Evolutionary conservation across 2,329 filamentous ascomycete genomes (phyloP).

Genomic region (Hymenoscyphus fructigenus): DNA sequence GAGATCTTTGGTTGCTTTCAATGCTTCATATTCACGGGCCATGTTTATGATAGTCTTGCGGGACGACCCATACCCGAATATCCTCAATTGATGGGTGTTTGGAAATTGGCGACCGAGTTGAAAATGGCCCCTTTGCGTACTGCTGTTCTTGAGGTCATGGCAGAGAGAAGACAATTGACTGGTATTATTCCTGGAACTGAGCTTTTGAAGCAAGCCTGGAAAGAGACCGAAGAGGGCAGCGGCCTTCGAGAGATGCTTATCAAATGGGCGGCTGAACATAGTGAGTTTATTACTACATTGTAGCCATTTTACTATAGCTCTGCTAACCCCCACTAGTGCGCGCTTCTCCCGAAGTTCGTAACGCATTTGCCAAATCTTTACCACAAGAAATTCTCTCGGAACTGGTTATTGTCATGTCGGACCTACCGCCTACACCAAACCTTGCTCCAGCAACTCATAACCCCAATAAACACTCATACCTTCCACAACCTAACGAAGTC

Average conservation of each 20-base stretch:
- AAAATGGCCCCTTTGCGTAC: constrained; percentile 31
- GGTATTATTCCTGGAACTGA: constrained; percentile 57
- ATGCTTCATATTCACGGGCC: constrained; percentile 33
- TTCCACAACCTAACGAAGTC: constrained; percentile 49
- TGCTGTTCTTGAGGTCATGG: constrained; percentile 53
- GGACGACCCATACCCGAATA: constrained; percentile 30
- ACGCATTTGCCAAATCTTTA: constrained; percentile 59
- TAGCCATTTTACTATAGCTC: not conserved
- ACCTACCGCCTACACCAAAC: constrained; percentile 41
- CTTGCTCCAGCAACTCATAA: constrained; percentile 2
- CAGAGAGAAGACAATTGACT: constrained; percentile 52
- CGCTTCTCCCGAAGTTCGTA: constrained; percentile 50
- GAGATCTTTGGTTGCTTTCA: constrained; percentile 34
- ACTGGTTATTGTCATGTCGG: constrained; percentile 61
- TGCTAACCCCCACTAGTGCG: constrained; percentile 39
- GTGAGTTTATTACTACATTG: constrained; percentile 18
- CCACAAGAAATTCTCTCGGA: constrained; percentile 63
- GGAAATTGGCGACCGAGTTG: constrained; percentile 33
- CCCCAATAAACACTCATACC: constrained; percentile 32
- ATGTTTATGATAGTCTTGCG: constrained; percentile 29
- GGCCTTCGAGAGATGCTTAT: constrained; percentile 58
- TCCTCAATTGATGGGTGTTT: constrained; percentile 30
- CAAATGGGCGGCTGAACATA: constrained; percentile 63
- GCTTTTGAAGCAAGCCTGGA: constrained; percentile 60
- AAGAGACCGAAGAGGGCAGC: constrained; percentile 60